phyloP scores from a whole-genome alignment of 495 filamentous ascomycete species.

The Lasiosphaeriaceae sp. region DNA sequence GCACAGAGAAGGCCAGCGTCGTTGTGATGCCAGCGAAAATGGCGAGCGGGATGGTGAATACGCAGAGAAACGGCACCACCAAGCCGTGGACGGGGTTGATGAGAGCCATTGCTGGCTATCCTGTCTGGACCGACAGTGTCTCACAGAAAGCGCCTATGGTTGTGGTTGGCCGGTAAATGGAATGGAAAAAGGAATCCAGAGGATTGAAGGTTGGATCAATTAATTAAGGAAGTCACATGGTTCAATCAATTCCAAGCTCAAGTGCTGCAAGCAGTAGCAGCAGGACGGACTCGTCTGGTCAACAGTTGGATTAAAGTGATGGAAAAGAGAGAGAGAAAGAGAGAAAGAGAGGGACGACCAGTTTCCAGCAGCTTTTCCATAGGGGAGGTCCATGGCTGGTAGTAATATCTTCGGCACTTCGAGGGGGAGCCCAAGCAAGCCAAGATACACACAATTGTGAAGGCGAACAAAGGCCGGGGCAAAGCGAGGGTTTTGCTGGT shows the following conservation, averaged over 20 bases:
- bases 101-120: conserved; percentile 33
- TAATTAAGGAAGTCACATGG: no score
- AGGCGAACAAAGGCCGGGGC: background rate
- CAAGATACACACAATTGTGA: background rate
- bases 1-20: conserved; percentile 57
- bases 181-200: background rate
- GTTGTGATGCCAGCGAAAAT: conserved; percentile 68
- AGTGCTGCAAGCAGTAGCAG: no score
- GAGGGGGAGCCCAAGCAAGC: no score
- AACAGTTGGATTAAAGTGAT: no score
- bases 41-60: conserved; percentile 65
- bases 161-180: background rate
- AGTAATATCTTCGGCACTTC: no score
- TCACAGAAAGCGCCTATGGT: background rate
- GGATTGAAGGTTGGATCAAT: background rate
- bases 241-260: no score
- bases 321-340: no score
- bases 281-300: no score
- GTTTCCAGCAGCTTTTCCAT: no score
- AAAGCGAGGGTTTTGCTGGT: background rate
- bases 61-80: conserved; percentile 57
- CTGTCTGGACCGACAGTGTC: background rate
- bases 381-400: no score
- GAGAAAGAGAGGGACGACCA: no score
- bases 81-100: conserved; percentile 49